Evolutionary conservation across 1,284 basidiomycete genomes (phyloP).

Genomic region (Trichosporon faecale): DNA sequence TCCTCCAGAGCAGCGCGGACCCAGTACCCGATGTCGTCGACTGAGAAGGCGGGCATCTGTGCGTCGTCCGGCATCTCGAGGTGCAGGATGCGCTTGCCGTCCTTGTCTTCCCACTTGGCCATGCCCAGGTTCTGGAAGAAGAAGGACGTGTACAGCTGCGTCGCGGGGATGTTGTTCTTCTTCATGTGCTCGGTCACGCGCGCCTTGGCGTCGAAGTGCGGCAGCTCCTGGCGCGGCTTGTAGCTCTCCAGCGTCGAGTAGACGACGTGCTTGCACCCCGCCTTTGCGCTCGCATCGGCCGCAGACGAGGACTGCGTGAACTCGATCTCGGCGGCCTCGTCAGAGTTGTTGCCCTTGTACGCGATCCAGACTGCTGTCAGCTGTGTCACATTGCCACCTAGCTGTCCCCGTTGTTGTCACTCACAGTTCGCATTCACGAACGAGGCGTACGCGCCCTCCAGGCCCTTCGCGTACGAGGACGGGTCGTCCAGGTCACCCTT

Average conservation of each 20-base stretch:
- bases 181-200: conserved; percentile 33
- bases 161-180: conserved; percentile 24
- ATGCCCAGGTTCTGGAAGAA: conserved; percentile 21
- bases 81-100: conserved; percentile 18
- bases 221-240: conserved; percentile 19
- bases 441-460: conserved; percentile 29
- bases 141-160: conserved; percentile 25
- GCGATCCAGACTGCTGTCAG: conserved; percentile 22
- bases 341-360: conserved; percentile 21
- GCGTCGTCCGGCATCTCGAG: conserved; percentile 34
- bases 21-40: conserved; percentile 37
- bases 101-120: conserved; percentile 12
- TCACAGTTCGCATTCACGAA: conserved; percentile 36
- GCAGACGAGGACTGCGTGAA: conserved; percentile 18
- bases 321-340: conserved; percentile 24
- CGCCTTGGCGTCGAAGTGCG: conserved; percentile 39
- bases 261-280: conserved; percentile 20
- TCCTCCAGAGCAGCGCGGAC: conserved; percentile 34
- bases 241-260: conserved; percentile 32
- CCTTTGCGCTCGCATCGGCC: conserved; percentile 16
- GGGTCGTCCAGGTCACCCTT: conserved; percentile 28
- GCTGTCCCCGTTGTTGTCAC: not conserved
- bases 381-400: not conserved
- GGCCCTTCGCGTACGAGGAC: conserved; percentile 21
- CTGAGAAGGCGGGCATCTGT: conserved; percentile 28